Evolutionary conservation across 2,329 filamentous ascomycete species (phyloP).

Genomic region (Xylariomycetidae sp.): DNA sequence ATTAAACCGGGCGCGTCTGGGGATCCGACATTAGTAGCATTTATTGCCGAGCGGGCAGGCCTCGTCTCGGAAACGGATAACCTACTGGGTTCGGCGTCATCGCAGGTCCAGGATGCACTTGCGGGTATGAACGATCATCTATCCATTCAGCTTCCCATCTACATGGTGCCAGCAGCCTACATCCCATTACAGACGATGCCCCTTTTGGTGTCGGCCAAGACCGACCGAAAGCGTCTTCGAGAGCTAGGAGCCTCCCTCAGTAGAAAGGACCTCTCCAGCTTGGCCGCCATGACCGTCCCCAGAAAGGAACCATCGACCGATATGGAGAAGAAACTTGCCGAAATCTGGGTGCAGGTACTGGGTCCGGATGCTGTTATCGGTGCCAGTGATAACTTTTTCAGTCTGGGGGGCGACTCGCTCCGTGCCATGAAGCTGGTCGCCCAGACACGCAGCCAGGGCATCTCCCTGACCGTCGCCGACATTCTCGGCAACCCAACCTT

Average conservation of each 20-base stretch:
- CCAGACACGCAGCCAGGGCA: constrained; percentile 32
- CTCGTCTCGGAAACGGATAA: constrained; percentile 18
- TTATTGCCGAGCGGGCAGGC: constrained; percentile 30
- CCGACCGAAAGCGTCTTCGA: constrained; percentile 43
- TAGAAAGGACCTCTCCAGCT: constrained; percentile 34
- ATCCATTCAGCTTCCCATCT: constrained; percentile 31
- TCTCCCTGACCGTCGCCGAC: constrained; percentile 39
- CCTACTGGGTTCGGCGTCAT: constrained; percentile 21
- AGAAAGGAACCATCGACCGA: constrained; percentile 33
- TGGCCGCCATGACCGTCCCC: constrained; percentile 25
- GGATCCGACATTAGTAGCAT: constrained; percentile 42
- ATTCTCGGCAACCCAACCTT: constrained; percentile 43
- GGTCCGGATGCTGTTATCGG: constrained; percentile 27
- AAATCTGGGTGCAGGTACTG: constrained; percentile 34
- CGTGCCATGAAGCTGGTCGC: constrained; percentile 48
- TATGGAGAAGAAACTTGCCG: constrained; percentile 32
- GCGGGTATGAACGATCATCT: constrained; percentile 21
- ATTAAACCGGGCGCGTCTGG: constrained; percentile 37
- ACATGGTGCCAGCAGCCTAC: constrained; percentile 46
- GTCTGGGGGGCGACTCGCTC: constrained; percentile 40
- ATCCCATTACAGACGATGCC: constrained; percentile 43
- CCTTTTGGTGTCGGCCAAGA: constrained; percentile 44
- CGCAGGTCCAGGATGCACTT: constrained; percentile 24
- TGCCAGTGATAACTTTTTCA: constrained; percentile 28
- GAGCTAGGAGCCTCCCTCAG: constrained; percentile 38